phyloP scores from a whole-genome alignment of 495 filamentous ascomycete genomes.

The Penicillium goetzii region DNA sequence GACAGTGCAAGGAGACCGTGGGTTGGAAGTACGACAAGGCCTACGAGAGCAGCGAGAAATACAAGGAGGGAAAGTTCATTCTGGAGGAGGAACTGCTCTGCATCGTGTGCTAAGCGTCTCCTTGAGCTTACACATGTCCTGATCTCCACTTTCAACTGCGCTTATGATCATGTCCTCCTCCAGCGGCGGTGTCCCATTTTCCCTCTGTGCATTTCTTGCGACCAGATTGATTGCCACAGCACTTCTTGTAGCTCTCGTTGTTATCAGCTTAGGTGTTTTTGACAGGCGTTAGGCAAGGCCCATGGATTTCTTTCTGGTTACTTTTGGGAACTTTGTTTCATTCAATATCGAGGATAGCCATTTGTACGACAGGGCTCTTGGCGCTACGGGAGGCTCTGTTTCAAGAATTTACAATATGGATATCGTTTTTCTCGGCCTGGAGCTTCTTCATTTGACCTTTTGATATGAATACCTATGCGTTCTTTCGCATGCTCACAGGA shows the following conservation, averaged over 20 bases:
- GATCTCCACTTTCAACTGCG: not conserved
- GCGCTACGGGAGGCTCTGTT: constrained; percentile 14
- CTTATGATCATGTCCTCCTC: not conserved
- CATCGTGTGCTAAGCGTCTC: constrained; percentile 59
- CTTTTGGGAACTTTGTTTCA: not conserved
- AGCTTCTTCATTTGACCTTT: not conserved
- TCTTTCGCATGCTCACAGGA: not conserved
- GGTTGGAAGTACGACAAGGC: constrained; percentile 99
- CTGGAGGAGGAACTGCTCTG: constrained; percentile 91
- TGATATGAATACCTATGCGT: not conserved
- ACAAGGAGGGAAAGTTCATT: constrained; percentile 98
- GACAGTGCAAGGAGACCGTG: constrained; percentile 86
- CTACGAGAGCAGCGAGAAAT: constrained; percentile 88
- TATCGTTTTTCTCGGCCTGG: not conserved
- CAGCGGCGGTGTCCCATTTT: not conserved
- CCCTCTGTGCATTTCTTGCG: constrained; percentile 1
- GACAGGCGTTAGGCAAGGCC: constrained; percentile 43
- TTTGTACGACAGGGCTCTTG: constrained; percentile 46
- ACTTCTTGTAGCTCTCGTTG: constrained; percentile 13
- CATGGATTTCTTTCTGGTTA: constrained; percentile 63
- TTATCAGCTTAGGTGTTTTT: constrained; percentile 26
- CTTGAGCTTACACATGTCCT: not conserved
- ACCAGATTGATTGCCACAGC: constrained; percentile 19
- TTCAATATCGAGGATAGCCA: constrained; percentile 43
- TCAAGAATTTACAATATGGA: constrained; percentile 1